Conservation (phyloP, 495 filamentous ascomycete genomes). For the Lasiosphaeris hirsuta region DNA sequence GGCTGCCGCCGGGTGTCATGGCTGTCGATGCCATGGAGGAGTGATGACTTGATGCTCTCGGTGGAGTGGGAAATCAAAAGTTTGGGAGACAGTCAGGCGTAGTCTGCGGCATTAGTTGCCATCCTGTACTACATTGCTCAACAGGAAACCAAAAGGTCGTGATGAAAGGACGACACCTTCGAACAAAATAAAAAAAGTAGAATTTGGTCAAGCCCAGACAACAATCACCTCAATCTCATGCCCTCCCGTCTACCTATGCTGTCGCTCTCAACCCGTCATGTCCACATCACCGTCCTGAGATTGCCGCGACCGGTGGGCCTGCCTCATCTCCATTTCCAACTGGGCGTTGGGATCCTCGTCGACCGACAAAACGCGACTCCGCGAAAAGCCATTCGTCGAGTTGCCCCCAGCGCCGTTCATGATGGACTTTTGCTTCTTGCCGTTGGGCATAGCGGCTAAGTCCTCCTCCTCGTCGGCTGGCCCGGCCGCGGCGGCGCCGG, state of each 20-base stretch:
- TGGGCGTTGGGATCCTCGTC: conserved; percentile 40
- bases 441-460: conserved; percentile 25
- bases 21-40: conserved; percentile 54
- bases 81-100: background rate
- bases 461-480: conserved; percentile 26
- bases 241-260: background rate
- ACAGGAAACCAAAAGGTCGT: background rate
- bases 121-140: too few species aligned
- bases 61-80: background rate
- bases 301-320: conserved; percentile 27
- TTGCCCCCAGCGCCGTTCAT: conserved; percentile 29
- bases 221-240: background rate
- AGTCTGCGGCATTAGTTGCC: background rate
- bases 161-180: background rate
- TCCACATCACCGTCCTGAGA: conserved; percentile 52
- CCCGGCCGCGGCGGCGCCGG: background rate
- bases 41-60: conserved; percentile 20
- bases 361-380: conserved; percentile 16
- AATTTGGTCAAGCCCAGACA: background rate
- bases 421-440: conserved; percentile 44
- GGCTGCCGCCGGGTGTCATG: conserved; percentile 67
- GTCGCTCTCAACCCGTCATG: conserved; percentile 45
- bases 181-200: background rate
- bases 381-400: conserved; percentile 18
- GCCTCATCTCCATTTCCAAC: conserved; percentile 46